Evolutionary conservation across 2,329 filamentous ascomycete species (phyloP), one percentile per base, ranked within the genome.

Genomic region (Colletotrichum godetiae): DNA sequence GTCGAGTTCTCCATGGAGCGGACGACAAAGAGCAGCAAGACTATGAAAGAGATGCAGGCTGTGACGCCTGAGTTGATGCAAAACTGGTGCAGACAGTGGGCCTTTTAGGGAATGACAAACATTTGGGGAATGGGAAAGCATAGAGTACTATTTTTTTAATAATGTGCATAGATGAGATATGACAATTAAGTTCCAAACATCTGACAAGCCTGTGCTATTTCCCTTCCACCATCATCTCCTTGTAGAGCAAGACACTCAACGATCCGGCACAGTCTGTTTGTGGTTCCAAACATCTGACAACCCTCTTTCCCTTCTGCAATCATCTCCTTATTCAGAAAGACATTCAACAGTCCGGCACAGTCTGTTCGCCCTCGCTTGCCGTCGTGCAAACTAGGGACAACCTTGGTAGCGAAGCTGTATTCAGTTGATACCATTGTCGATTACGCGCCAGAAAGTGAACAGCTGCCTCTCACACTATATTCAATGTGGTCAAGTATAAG

Each of bases 1-100:
- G 79, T 84, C 3, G 76, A 80, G 31, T 82, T 87, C 67, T 84
- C 85, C 10, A 85, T 84, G 78, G 77, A 76, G 55, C 79, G 80
- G 15, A 86, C 87, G 1, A 79, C 79, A 52, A 75, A 77, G 57
- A 78, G 79, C 10, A 88, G 87, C 72, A 76, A 78, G 63, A 86
- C 86, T 1, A 83, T 87, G 82, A 80, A 79, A 22, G 75, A 77
- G 5, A 80, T 86, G 70, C 78, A 79, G 24, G 80, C 84, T 0
- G 79, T 89, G 24, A 86, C 83, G 10, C 78, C 79, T 2, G 80
- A 82, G 35, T 65, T 89, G 79, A 84, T 89, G 83, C 79, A 76
- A 63, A 84, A 84, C 56, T 89, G 86, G 86, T 87, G 86, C 70
- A 75, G 78, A 63, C 86, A 88, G 75, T 88, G 86, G 86, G 78